Evolutionary conservation across 345 rosid species (phyloP).

Genomic region (Citrus medica): DNA sequence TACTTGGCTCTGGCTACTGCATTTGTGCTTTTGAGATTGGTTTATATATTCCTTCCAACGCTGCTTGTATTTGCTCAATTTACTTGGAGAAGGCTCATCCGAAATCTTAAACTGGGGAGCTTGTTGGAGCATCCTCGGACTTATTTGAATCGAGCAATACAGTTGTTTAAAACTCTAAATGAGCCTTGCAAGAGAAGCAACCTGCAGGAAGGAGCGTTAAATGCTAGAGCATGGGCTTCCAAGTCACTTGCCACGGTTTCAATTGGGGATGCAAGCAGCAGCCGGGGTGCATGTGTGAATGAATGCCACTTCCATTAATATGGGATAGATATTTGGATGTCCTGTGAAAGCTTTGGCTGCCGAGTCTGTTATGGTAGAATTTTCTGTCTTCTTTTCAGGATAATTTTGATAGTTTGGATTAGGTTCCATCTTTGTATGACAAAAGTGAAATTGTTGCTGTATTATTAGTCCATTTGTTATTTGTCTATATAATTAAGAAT

Average conservation of each 20-base stretch:
- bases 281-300: conserved; percentile 34
- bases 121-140: conserved; percentile 61
- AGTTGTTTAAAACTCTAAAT: conserved; percentile 48
- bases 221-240: conserved; percentile 90
- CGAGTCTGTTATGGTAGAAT: not conserved
- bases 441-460: not conserved
- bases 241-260: conserved; percentile 94
- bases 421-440: not conserved
- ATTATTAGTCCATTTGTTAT: not conserved
- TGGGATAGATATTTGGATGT: not conserved
- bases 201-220: conserved; percentile 88
- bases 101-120: conserved; percentile 46
- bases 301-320: conserved; percentile 16
- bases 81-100: conserved; percentile 49
- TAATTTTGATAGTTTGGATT: conserved; percentile 1
- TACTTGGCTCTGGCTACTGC: conserved; percentile 67
- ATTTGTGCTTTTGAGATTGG: conserved; percentile 63
- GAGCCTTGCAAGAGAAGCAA: conserved; percentile 86
- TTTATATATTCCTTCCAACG: conserved; percentile 53
- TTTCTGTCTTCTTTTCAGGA: not conserved
- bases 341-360: conserved; percentile 10
- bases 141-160: conserved; percentile 52
- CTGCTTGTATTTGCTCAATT: conserved; percentile 34
- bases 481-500: conserved; percentile 23
- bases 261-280: conserved; percentile 75